Evolutionary conservation across 2,329 filamentous ascomycete genomes (phyloP).

Genomic region (Paecilomyces dactylethromorphus): DNA sequence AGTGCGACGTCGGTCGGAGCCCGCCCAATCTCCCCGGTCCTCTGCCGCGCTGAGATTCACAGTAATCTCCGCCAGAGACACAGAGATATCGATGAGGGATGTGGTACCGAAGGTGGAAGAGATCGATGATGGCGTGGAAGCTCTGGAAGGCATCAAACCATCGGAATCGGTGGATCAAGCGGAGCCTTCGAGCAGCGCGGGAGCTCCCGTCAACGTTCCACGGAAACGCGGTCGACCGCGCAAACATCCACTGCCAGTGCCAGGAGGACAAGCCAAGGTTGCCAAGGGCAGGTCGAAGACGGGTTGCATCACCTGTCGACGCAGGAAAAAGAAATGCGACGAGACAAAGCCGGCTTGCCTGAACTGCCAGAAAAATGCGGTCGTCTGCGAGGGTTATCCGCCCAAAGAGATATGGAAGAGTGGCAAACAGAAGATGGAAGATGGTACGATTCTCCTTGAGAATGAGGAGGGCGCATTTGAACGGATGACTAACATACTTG

Average conservation of each 20-base stretch:
- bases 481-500: conserved; percentile 5
- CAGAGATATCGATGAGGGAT: conserved; percentile 21
- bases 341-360: conserved; percentile 42
- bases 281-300: conserved; percentile 64
- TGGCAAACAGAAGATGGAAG: conserved; percentile 68
- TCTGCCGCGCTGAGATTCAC: conserved; percentile 17
- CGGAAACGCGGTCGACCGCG: conserved; percentile 72
- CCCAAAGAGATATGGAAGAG: conserved; percentile 83
- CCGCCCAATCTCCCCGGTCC: conserved; percentile 11
- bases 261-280: conserved; percentile 58
- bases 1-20: conserved; percentile 8
- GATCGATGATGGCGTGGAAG: conserved; percentile 40
- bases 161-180: conserved; percentile 18
- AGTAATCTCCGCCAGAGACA: conserved; percentile 14
- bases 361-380: conserved; percentile 90
- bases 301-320: conserved; percentile 53
- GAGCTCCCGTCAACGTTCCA: conserved; percentile 29
- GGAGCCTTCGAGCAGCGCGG: conserved; percentile 12
- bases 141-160: conserved; percentile 25
- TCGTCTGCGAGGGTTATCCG: conserved; percentile 84
- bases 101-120: conserved; percentile 51
- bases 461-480: not conserved
- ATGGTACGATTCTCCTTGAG: conserved; percentile 37
- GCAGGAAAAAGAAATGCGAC: conserved; percentile 55
- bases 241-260: conserved; percentile 64